These are phyloP conservation scores for Populus nigra DNA, from an alignment of 345 rosid species.

Conservation along the genomic window DNA sequence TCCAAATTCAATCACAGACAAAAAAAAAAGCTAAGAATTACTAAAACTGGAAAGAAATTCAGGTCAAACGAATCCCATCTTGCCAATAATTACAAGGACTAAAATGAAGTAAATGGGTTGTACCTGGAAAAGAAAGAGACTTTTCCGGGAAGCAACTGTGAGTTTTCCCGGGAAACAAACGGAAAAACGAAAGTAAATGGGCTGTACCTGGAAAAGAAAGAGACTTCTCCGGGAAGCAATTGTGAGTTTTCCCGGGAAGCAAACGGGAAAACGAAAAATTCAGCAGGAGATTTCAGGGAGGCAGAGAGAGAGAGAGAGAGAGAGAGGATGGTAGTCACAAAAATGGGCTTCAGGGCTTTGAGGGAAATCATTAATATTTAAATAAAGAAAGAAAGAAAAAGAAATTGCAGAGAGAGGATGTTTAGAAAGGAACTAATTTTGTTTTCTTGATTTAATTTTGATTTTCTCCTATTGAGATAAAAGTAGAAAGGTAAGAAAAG, in stretches of 20 bases:
- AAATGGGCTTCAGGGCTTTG: background rate
- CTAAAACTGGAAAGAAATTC: background rate
- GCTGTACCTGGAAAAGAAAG: background rate
- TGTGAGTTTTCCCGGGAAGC: constrained; percentile 1
- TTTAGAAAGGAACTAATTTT: background rate
- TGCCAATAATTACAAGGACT: background rate
- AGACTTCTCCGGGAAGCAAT: background rate
- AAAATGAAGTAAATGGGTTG: background rate
- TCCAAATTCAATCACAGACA: background rate
- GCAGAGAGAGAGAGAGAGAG: background rate
- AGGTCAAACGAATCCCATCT: background rate
- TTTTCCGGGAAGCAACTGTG: background rate
- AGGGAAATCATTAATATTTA: background rate
- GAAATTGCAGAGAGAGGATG: background rate
- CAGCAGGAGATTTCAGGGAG: background rate
- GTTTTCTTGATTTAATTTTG: too few species aligned
- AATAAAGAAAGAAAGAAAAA: background rate
- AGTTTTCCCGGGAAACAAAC: constrained; percentile 5
- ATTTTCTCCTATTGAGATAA: too few species aligned
- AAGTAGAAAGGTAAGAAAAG: too few species aligned
- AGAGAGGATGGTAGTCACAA: background rate
- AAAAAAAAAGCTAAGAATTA: background rate
- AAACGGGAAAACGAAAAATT: background rate
- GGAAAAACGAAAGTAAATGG: background rate
- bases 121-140: background rate